Base-by-base conservation (phyloP, 164 flowering plant genomes). In the Chloranthus sessilifolius region DNA sequence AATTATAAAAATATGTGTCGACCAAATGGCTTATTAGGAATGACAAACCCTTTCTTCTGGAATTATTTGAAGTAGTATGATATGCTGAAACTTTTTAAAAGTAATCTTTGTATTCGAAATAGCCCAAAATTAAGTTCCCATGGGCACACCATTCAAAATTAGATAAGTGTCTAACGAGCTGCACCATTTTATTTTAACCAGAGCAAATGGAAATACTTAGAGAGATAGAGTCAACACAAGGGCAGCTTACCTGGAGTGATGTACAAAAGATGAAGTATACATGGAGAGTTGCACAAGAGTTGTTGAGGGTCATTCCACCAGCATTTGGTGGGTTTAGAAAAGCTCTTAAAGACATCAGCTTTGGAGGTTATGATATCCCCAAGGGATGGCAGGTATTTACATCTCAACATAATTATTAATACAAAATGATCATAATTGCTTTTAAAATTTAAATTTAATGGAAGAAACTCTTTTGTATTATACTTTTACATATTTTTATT, bases 181-280 rank as follows among this genome's bases (percentile, higher is more conserved):
- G 33, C 33, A 29, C 33, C 6, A 29, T 29, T 29, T 29, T 5
- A 29, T 5, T 29, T 29, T 29, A 29, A 29, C 5, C 9, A 9
- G 33, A 29, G 5, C 9, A 29, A 29, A 29, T 29, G 9, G 9
- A 29, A 29, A 9, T 29, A 9, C 5, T 29, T 9, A 29, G 9
- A 29, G 9, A 29, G 33, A 29, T n/a, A n/a, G n/a, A n/a, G n/a
- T n/a, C n/a, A n/a, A n/a, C n/a, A n/a, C n/a, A n/a, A n/a, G n/a
- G n/a, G n/a, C n/a, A n/a, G n/a, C n/a, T n/a, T n/a, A 46, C 35
- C 14, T 68, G 65, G 68, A 35, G 7, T 3, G 72, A 68, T 0
- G 24, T 68, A 4, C 47, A 45, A 19, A 63, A 44, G 55, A 68
- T 68, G 72, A 68, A 43, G 23, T 63, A 63, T 56, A 59, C 72